Evolutionary conservation across 164 flowering plant species (phyloP).

Genomic region (Stephania cephalantha): DNA sequence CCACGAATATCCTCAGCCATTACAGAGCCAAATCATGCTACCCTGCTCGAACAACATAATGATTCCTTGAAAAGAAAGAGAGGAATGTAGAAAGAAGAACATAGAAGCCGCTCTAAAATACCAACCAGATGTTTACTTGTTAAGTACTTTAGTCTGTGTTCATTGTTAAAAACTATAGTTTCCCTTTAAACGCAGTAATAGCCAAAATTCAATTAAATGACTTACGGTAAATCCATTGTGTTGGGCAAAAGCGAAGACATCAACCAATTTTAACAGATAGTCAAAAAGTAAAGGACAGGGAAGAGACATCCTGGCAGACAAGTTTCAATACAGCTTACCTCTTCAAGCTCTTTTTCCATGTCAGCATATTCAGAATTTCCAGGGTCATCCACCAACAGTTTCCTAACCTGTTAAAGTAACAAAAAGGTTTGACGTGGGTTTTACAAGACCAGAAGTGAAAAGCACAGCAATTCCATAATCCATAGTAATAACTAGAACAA

Average conservation of each 20-base stretch:
- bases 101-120: not conserved
- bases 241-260: not conserved
- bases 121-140: not conserved
- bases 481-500: too few species aligned
- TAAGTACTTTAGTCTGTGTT: not conserved
- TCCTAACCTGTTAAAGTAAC: conserved; percentile 42
- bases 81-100: conserved; percentile 6
- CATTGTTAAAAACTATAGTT: too few species aligned
- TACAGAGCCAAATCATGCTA: conserved; percentile 28
- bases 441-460: too few species aligned
- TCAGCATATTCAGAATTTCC: conserved; percentile 81
- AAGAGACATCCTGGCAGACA: not conserved
- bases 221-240: not conserved
- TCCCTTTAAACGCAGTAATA: too few species aligned
- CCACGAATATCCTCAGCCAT: conserved; percentile 22
- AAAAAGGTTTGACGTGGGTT: not conserved
- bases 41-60: conserved; percentile 47
- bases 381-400: conserved; percentile 71
- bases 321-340: conserved; percentile 41
- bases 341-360: conserved; percentile 88
- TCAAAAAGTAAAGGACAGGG: not conserved
- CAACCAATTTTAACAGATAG: not conserved
- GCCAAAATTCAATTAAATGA: too few species aligned
- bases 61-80: conserved; percentile 30
- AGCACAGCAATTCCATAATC: not conserved